These are phyloP conservation scores for Penicillium janthinellum DNA, from an alignment of 2,329 filamentous ascomycete species.

Conservation along the genomic window DNA sequence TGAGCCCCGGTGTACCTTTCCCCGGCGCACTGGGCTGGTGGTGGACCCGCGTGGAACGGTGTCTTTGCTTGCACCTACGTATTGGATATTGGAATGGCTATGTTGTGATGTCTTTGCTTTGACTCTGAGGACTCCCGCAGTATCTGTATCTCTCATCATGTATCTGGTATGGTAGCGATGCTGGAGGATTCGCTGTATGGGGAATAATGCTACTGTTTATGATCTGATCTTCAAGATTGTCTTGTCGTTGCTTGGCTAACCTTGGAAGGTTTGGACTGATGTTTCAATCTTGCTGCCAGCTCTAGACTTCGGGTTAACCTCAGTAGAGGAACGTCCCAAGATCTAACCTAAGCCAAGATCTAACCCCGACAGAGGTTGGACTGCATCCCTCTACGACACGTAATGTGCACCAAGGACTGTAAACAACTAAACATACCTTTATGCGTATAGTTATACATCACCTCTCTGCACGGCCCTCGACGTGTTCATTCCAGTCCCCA, in stretches of 20 bases:
- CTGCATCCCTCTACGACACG: no score
- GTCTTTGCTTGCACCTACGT: neutral
- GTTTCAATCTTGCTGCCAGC: neutral
- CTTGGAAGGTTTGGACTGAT: neutral
- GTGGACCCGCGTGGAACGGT: neutral
- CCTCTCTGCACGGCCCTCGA: neutral
- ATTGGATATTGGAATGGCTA: neutral
- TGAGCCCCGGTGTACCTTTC: neutral
- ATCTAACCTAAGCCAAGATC: no score
- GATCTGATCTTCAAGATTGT: neutral
- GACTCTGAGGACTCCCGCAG: neutral
- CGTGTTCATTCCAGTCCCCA: neutral
- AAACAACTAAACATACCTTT: no score
- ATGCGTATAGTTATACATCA: no score
- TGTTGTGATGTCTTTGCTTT: neutral
- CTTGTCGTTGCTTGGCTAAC: neutral
- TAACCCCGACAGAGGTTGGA: no score
- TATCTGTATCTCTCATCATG: neutral
- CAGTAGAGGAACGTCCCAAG: neutral
- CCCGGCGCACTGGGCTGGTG: neutral
- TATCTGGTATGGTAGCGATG: neutral
- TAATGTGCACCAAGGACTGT: neutral
- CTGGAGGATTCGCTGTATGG: neutral
- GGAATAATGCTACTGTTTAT: constrained; percentile 2
- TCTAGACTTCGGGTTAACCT: neutral